Percentiles rank a stretch among this genome's conserved stretches.
These are phyloP conservation scores for Pleurotus eryngii DNA, from an alignment of 768 basidiomycete genomes.

Conservation along the genomic window DNA sequence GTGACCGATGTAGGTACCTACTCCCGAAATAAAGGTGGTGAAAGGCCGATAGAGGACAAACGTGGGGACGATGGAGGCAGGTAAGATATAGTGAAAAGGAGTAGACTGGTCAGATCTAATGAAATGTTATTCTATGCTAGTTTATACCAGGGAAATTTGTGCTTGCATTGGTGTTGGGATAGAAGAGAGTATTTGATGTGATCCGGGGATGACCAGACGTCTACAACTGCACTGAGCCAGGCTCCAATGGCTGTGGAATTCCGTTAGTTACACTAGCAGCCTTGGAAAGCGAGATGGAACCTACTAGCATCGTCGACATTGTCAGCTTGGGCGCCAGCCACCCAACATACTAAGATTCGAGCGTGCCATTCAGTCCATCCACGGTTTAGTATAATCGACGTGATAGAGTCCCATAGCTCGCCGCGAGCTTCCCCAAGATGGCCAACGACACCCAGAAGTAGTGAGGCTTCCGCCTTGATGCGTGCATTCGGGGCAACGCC, in stretches of 20 bases:
- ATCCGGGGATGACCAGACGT: constrained; percentile 71
- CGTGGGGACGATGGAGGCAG: constrained; percentile 49
- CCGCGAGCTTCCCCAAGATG: constrained; percentile 32
- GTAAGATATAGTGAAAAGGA: constrained; percentile 64
- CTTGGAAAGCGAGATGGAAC: constrained; percentile 1
- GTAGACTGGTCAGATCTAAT: constrained; percentile 69
- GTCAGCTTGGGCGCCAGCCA: constrained; percentile 37
- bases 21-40: constrained; percentile 62
- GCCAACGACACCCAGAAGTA: constrained; percentile 58
- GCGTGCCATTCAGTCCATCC: constrained; percentile 59
- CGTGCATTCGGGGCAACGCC: constrained; percentile 21
- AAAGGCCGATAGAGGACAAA: constrained; percentile 45
- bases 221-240: constrained; percentile 41
- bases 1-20: constrained; percentile 77
- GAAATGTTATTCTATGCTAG: neutral
- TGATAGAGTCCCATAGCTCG: constrained; percentile 50
- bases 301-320: constrained; percentile 29
- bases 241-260: constrained; percentile 26
- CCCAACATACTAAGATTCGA: constrained; percentile 70
- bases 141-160: neutral
- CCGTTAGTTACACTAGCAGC: neutral
- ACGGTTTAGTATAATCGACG: constrained; percentile 48
- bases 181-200: constrained; percentile 80
- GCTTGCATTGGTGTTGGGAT: constrained; percentile 72
- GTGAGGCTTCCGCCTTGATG: constrained; percentile 45